Conservation (phyloP, 1,139 yeast genomes). For the Arxiozyma bovina region DNA sequence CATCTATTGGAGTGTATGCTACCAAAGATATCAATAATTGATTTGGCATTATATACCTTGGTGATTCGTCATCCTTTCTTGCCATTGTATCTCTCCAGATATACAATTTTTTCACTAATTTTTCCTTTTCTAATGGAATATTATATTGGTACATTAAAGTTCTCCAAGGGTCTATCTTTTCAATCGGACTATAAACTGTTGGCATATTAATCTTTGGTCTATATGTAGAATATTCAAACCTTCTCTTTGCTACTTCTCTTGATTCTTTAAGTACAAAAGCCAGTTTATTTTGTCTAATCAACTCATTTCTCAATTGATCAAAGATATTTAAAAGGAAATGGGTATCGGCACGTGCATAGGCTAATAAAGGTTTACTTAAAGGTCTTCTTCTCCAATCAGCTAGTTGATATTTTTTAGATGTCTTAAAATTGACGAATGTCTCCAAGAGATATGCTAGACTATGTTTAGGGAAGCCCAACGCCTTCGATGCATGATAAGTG, state of each 20-base stretch:
- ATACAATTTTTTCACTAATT: constrained; percentile 52
- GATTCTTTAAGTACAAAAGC: constrained; percentile 66
- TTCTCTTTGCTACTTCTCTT: constrained; percentile 67
- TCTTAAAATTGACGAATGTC: constrained; percentile 69
- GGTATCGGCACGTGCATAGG: constrained; percentile 92
- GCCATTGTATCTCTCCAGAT: constrained; percentile 82
- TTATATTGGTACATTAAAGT: constrained; percentile 58
- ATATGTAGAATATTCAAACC: constrained; percentile 67
- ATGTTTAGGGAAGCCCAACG: constrained; percentile 68
- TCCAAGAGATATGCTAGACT: constrained; percentile 81
- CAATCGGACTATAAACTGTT: constrained; percentile 41
- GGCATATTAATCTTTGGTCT: constrained; percentile 40
- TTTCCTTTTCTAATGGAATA: constrained; percentile 47
- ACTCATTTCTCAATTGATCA: constrained; percentile 60
- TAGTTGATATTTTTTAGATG: constrained; percentile 88
- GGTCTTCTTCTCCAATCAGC: constrained; percentile 98
- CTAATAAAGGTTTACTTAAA: constrained; percentile 60
- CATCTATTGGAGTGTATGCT: constrained; percentile 47
- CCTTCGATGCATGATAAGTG: constrained; percentile 81
- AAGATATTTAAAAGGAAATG: constrained; percentile 78
- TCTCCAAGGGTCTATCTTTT: constrained; percentile 49
- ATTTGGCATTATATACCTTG: constrained; percentile 75
- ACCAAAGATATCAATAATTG: constrained; percentile 62
- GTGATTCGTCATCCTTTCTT: constrained; percentile 71
- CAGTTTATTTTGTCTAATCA: constrained; percentile 45